phyloP scores from a whole-genome alignment of 2,329 filamentous ascomycete species.

The Aspergillus fischeri region DNA sequence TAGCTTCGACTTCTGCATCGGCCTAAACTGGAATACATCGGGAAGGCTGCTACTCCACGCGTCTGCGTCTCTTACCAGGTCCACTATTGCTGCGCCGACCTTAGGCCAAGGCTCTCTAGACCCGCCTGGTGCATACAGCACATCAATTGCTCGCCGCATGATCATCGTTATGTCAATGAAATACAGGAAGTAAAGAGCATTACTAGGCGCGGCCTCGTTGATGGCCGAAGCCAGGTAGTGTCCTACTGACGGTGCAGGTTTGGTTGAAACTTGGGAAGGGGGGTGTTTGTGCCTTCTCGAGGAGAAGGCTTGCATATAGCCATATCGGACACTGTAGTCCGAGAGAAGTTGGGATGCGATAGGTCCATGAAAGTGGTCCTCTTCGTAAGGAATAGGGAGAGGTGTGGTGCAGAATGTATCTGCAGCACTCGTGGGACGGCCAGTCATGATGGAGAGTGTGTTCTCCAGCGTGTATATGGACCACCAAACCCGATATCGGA shows the following conservation, averaged over 20 bases:
- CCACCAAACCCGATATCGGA: not conserved
- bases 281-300: not conserved
- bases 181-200: constrained; percentile 3
- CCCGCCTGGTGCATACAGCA: not conserved
- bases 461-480: not conserved
- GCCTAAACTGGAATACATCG: not conserved
- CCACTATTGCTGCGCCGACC: not conserved
- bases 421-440: not conserved
- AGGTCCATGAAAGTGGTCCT: constrained; percentile 3
- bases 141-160: constrained; percentile 3
- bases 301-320: not conserved
- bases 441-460: constrained; percentile 3
- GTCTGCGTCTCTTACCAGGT: constrained; percentile 1
- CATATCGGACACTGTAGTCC: not conserved
- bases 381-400: constrained; percentile 19
- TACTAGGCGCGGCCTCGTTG: not conserved
- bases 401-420: constrained; percentile 16
- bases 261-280: not conserved
- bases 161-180: constrained; percentile 1
- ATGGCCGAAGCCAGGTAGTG: not conserved
- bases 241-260: not conserved
- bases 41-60: constrained; percentile 1
- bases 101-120: not conserved
- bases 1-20: not conserved
- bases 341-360: not conserved